Evolutionary conservation across 2,329 filamentous ascomycete species (phyloP).

Genomic region (Knufia fluminis): DNA sequence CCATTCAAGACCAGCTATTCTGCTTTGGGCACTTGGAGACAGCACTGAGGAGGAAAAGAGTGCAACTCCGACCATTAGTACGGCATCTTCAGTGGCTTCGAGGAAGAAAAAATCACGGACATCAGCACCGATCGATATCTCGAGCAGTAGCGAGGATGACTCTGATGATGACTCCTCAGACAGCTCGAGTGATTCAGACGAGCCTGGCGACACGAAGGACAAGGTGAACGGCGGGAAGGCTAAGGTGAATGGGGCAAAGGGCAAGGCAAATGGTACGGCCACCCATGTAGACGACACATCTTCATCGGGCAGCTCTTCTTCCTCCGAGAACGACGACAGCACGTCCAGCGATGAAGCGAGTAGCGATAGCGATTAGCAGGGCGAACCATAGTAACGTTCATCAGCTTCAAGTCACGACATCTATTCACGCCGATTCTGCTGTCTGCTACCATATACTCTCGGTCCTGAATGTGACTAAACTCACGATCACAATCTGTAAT

Average conservation of each 20-base stretch:
- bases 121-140: conserved; percentile 24
- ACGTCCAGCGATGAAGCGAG: conserved; percentile 1
- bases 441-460: too few relatives aligned
- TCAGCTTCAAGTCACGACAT: too few relatives aligned
- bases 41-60: conserved; percentile 13
- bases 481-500: too few relatives aligned
- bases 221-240: not conserved
- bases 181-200: conserved; percentile 3
- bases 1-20: conserved; percentile 10
- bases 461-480: too few relatives aligned
- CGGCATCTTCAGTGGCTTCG: not conserved
- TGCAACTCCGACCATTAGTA: not conserved
- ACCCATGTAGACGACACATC: conserved; percentile 1
- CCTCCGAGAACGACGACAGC: conserved; percentile 13
- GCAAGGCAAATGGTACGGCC: not conserved
- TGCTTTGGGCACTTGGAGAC: conserved; percentile 17
- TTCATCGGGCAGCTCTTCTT: conserved; percentile 17
- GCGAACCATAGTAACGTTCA: too few relatives aligned
- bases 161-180: conserved; percentile 21
- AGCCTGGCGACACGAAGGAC: not conserved
- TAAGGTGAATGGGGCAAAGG: conserved; percentile 12
- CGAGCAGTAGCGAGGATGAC: conserved; percentile 33
- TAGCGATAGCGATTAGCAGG: not conserved
- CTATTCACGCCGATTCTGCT: too few relatives aligned
- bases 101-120: conserved; percentile 34